Evolutionary conservation across 768 basidiomycete genomes (phyloP).

Genomic region (Neoboletus subvelutipes): DNA sequence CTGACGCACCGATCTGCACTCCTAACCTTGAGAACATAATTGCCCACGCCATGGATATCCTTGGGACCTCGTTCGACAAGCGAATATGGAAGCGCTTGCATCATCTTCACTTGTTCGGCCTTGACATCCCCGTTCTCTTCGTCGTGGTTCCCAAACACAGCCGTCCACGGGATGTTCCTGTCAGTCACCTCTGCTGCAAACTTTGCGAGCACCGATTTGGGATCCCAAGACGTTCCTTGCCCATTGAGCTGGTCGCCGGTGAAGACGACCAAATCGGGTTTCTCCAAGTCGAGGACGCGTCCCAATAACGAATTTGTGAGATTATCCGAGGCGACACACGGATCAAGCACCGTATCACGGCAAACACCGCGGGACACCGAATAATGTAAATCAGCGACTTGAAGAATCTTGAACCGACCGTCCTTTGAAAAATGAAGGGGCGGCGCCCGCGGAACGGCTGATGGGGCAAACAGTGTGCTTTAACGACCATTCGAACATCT

Average conservation of each 20-base stretch:
- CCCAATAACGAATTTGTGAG: constrained; percentile 74
- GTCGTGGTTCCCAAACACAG: constrained; percentile 95
- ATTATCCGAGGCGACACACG: constrained; percentile 69
- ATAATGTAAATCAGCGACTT: constrained; percentile 93
- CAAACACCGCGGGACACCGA: constrained; percentile 79
- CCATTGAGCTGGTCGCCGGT: constrained; percentile 94
- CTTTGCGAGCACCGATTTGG: constrained; percentile 85
- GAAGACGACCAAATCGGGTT: constrained; percentile 91
- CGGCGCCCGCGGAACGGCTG: constrained; percentile 69
- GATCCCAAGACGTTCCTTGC: constrained; percentile 87
- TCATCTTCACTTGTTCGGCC: constrained; percentile 62
- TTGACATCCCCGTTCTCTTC: constrained; percentile 64
- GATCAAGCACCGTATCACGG: constrained; percentile 58
- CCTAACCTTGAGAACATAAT: constrained; percentile 82
- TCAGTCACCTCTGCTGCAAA: constrained; percentile 77
- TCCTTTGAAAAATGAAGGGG: constrained; percentile 79
- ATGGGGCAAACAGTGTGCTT: background rate
- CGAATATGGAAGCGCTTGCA: constrained; percentile 84
- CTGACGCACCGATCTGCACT: constrained; percentile 78
- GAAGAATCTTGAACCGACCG: constrained; percentile 86
- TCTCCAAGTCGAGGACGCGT: constrained; percentile 70
- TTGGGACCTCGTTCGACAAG: constrained; percentile 78
- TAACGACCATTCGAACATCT: background rate
- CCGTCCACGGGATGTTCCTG: constrained; percentile 83
- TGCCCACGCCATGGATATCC: constrained; percentile 86